Conservation (phyloP, 2,329 filamentous ascomycete species). For the Apiospora phragmitis region DNA sequence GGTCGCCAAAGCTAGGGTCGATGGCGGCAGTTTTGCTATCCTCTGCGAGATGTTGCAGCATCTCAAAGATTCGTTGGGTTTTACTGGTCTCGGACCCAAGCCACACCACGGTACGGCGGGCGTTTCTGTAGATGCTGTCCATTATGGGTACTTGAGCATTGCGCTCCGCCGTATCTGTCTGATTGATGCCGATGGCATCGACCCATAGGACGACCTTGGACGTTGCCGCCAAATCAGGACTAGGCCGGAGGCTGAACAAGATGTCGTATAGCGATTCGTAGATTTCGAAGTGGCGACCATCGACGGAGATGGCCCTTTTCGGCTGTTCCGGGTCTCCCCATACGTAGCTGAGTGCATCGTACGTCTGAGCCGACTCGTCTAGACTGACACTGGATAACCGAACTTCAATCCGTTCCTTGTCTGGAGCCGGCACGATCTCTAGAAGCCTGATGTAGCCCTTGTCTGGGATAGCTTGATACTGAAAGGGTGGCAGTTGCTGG, state of each 20-base stretch:
- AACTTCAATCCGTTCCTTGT: neutral
- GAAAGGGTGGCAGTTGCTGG: neutral
- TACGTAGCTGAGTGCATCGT: constrained; percentile 11
- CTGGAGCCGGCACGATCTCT: neutral
- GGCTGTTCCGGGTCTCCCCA: neutral
- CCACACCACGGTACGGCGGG: constrained; percentile 11
- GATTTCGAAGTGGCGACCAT: neutral
- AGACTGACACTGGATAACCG: neutral
- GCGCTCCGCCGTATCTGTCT: constrained; percentile 10
- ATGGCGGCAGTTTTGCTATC: neutral
- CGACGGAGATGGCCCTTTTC: neutral
- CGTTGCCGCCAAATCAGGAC: neutral
- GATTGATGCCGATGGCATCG: constrained; percentile 20
- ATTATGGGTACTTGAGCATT: constrained; percentile 13
- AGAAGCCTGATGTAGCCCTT: constrained; percentile 3
- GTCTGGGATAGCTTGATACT: neutral
- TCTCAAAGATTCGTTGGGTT: neutral
- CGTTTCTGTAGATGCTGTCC: constrained; percentile 16
- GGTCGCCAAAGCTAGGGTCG: neutral
- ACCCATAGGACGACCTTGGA: constrained; percentile 12
- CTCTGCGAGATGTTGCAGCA: neutral
- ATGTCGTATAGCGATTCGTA: neutral
- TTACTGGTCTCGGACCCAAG: neutral
- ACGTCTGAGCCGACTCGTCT: neutral
- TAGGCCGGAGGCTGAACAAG: neutral